A percentile compares a stretch with the other conserved stretches of the same genome.
phyloP scores from a whole-genome alignment of 2,329 filamentous ascomycete genomes.

The Neopestalotiopsis clavispora region DNA sequence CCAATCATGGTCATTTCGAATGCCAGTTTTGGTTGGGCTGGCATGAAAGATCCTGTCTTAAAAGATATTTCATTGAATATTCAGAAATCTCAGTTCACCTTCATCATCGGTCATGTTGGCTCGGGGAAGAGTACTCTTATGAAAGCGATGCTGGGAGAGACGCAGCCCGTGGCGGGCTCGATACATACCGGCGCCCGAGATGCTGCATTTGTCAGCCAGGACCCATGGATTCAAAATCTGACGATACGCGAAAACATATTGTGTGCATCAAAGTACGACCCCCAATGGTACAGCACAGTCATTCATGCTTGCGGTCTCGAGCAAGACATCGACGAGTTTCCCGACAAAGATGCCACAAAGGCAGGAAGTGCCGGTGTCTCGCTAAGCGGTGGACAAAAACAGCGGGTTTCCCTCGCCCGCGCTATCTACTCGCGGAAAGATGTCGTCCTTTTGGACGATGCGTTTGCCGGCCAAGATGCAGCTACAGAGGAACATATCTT shows the following conservation, averaged over 20 bases:
- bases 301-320: constrained; percentile 20
- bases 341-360: constrained; percentile 19
- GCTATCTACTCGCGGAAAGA: constrained; percentile 28
- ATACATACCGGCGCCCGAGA: constrained; percentile 5
- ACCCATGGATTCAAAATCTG: constrained; percentile 28
- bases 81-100: background rate
- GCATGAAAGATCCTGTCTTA: background rate
- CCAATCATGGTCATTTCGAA: background rate
- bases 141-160: constrained; percentile 38
- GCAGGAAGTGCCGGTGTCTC: constrained; percentile 21
- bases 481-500: constrained; percentile 12
- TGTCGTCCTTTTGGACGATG: constrained; percentile 30
- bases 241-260: constrained; percentile 24
- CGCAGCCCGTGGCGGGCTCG: constrained; percentile 15
- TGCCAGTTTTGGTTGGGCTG: background rate
- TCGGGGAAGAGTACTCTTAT: constrained; percentile 48
- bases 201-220: constrained; percentile 26
- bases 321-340: constrained; percentile 19
- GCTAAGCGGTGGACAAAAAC: constrained; percentile 25
- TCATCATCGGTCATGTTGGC: background rate
- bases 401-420: constrained; percentile 25
- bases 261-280: constrained; percentile 19
- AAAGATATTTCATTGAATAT: background rate
- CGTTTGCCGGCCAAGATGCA: constrained; percentile 29
- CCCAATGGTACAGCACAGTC: constrained; percentile 21